Base-by-base conservation (phyloP, 2,329 filamentous ascomycete genomes). In the Microsporum audouinii region DNA sequence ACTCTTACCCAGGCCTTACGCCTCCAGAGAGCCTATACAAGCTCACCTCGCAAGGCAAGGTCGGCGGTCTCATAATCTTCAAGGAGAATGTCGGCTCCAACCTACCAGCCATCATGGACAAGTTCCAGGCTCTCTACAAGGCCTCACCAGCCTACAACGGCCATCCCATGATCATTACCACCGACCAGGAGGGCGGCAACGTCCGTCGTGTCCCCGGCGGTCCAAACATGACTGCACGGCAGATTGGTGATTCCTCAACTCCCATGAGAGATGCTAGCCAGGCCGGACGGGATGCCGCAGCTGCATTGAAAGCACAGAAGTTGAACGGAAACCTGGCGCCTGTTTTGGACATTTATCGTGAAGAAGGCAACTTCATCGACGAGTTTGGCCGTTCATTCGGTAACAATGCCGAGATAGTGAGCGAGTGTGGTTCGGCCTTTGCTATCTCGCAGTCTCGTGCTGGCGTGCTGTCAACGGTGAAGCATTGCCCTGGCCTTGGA, bases 401-500 rank as follows among this genome's bases (percentile, higher is more conserved):
- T 17, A 67, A 70, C 33, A 68, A 66, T 8, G 61, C 66, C 27
- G 58, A 56, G n/a, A 43, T 68, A 29, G 70, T 68, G 2, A 63
- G 31, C 1, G 58, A 60, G 1, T 72, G 69, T 53, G 66, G 58
- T 2, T 57, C 63, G 0, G 63, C 66, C 0, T 71, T 67, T 7
- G 66, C 70, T 33, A 58, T 31, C 8, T 61, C 68, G 0, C 69
- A 71, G 58, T 68, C 69, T 45, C 53, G 14, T 0, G 60, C 63
- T 0, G 64, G 66, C 1, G 58, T 70, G 17, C 53, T 70, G 47
- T 65, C 71, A 2, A 66, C 68, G 0, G 68, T 66, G 0, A 72
- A 72, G 59, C 70, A 72, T 49, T 72, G 71, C 53, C 71, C 70
- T 1, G 71, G 70, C 2, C 61, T 72, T 6, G 70, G 70, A 2